phyloP scores from a whole-genome alignment of 371 early-diverging fungal species.

The Mucor plumbeus region DNA sequence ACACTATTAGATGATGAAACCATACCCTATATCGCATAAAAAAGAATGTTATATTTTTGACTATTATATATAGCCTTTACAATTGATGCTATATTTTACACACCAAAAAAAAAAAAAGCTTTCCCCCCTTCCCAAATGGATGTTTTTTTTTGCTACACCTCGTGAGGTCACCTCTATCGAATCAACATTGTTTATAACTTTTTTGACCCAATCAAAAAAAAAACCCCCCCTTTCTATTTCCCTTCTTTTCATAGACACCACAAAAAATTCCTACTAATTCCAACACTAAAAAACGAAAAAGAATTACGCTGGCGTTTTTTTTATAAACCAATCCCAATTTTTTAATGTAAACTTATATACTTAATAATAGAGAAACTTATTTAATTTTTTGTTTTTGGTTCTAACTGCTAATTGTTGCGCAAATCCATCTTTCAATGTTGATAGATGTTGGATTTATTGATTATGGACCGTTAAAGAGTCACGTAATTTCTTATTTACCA shows the following conservation, averaged over 20 bases:
- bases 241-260: background rate
- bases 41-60: too few species aligned
- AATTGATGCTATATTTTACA: constrained; percentile 1
- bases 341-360: constrained; percentile 4
- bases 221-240: background rate
- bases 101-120: background rate
- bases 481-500: background rate
- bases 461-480: background rate
- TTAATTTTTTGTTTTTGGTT: background rate
- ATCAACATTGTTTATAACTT: constrained; percentile 6
- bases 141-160: constrained; percentile 4
- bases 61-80: too few species aligned
- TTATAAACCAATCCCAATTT: background rate
- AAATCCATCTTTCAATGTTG: too few species aligned
- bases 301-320: constrained; percentile 19
- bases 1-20: constrained; percentile 39
- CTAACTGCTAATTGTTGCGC: background rate
- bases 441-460: background rate
- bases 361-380: constrained; percentile 6
- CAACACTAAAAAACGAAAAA: constrained; percentile 7
- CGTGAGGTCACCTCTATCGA: constrained; percentile 22
- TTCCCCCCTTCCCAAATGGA: constrained; percentile 1
- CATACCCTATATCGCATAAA: constrained; percentile 56
- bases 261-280: background rate
- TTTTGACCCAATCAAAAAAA: constrained; percentile 1